Conservation (phyloP, 306 rosid species). For the Acacia confusa region DNA sequence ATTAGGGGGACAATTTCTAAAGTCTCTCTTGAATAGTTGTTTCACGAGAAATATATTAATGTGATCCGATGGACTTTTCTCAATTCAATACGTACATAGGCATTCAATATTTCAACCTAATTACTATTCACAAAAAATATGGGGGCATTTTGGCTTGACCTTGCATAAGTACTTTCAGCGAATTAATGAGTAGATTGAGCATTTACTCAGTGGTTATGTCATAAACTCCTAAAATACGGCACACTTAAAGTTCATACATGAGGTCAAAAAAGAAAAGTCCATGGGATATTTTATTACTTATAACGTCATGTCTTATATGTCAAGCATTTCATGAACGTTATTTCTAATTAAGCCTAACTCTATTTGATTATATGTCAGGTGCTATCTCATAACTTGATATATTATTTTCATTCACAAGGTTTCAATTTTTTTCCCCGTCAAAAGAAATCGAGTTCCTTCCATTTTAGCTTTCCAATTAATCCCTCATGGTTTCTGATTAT, state of each 20-base stretch:
- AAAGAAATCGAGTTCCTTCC: too few relatives aligned
- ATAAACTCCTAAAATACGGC: not conserved
- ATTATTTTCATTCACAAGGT: too few relatives aligned
- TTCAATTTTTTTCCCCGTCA: too few relatives aligned
- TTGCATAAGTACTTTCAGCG: not conserved
- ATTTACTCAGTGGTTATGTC: not conserved
- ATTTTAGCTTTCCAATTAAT: too few relatives aligned
- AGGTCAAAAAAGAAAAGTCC: not conserved
- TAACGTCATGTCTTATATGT: not conserved
- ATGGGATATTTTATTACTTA: not conserved
- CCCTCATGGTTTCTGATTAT: too few relatives aligned
- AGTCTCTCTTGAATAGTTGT: not conserved
- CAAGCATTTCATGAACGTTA: not conserved
- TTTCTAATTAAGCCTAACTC: not conserved
- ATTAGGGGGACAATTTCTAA: too few relatives aligned
- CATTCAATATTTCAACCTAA: not conserved
- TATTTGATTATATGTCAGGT: not conserved
- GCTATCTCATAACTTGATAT: not conserved
- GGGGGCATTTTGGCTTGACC: not conserved
- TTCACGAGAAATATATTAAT: not conserved
- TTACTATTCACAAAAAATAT: too few relatives aligned
- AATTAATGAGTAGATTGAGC: not conserved
- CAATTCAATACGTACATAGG: not conserved
- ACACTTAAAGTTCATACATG: not conserved
- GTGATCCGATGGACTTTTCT: not conserved